Base-by-base conservation (phyloP, 495 filamentous ascomycete genomes). In the Hypoxylon rickii region DNA sequence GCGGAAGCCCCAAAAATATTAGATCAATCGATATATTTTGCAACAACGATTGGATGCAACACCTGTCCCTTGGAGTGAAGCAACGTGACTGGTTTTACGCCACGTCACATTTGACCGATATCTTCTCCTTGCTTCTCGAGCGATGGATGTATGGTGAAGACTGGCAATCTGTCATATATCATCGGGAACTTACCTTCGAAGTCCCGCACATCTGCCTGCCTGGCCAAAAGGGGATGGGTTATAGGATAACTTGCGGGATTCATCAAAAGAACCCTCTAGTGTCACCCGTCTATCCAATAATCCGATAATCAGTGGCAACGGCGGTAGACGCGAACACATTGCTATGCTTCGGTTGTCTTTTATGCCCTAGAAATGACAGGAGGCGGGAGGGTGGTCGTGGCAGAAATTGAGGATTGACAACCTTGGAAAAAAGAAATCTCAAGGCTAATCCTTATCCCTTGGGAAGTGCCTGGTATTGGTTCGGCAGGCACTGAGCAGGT, bases 131-230 rank as follows among this genome's bases (percentile, higher is more conserved):
- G 10, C 21, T 49, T 41, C 22, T 39, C 42, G 38, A n/a, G n/a
- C n/a, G n/a, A 21, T 42, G 40, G 31, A 54, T 29, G 24, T 26
- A 38, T 44, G 17, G 42, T 29, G 19, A 24, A 29, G 24, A 32
- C 44, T 18, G 43, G 46, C 19, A 3, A 7, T 4, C 18, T 36
- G 24, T 22, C 38, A 63, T 42, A 38, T 37, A 50, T 57, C 53
- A 45, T 53, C 48, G 33, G 42, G 42, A 46, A 63, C 36, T 38
- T 45, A 41, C 48, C 42, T 58, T 16, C 16, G 15, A 42, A n/a
- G 17, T 39, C 36, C 22, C 42, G 38, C n/a, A n/a, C n/a, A n/a
- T n/a, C n/a, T n/a, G n/a, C n/a, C n/a, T n/a, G n/a, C n/a, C n/a
- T n/a, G n/a, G n/a, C n/a, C n/a, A n/a, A n/a, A n/a, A n/a, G n/a